Percentiles rank a stretch among this genome's conserved stretches.
These are phyloP conservation scores for Lyophyllum semitale DNA, from an alignment of 768 basidiomycete genomes.

Conservation along the genomic window DNA sequence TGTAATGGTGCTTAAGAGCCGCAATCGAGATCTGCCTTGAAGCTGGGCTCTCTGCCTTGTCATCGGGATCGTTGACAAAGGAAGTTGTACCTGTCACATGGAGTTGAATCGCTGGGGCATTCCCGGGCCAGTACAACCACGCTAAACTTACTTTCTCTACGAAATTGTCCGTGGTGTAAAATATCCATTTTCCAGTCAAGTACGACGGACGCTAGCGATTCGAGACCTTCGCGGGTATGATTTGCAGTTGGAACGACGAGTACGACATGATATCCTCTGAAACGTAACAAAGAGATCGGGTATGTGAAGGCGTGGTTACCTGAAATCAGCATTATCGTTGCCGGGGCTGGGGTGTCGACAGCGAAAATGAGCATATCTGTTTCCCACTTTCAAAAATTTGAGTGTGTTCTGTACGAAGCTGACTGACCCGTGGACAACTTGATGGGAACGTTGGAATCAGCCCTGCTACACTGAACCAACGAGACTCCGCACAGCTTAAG, in stretches of 20 bases:
- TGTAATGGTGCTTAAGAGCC: background rate
- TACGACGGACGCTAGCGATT: background rate
- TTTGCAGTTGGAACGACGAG: background rate
- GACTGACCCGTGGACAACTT: conserved; percentile 7
- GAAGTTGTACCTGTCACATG: background rate
- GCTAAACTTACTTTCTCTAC: background rate
- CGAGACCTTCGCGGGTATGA: background rate
- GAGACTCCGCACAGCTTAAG: conserved; percentile 3
- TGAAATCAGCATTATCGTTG: conserved; percentile 17
- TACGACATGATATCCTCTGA: conserved; percentile 6
- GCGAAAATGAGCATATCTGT: conserved; percentile 15
- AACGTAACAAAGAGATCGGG: conserved; percentile 4
- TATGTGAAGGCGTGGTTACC: background rate
- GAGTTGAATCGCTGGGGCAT: background rate
- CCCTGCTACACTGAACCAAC: background rate
- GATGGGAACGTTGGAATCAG: background rate
- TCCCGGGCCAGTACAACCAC: background rate
- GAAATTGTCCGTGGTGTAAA: background rate
- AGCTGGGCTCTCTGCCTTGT: background rate
- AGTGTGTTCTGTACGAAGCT: background rate
- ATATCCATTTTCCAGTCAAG: conserved; percentile 8
- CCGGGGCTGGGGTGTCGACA: conserved; percentile 4
- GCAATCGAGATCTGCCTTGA: background rate
- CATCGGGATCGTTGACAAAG: background rate
- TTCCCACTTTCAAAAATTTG: background rate